Conservation (phyloP, 768 basidiomycete species). For the Auricularia cornea region DNA sequence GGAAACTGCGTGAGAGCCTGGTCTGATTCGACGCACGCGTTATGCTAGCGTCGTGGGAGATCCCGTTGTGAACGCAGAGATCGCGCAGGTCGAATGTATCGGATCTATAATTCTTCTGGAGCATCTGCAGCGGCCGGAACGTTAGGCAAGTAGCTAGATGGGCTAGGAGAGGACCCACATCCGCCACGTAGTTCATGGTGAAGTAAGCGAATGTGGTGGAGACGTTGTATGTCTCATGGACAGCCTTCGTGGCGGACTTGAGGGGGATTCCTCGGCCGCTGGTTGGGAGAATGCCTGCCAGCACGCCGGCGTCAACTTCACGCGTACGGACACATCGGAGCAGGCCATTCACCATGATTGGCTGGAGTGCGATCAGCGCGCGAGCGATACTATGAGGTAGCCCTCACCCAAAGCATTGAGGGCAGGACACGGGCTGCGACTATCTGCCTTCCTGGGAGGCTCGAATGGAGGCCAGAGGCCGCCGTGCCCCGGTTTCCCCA, state of each 20-base stretch:
- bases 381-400: neutral
- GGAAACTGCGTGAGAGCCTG: neutral
- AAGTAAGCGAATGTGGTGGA: neutral
- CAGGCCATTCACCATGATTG: neutral
- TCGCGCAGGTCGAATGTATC: slow-evolving; percentile 28
- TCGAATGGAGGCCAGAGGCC: neutral
- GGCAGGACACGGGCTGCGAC: neutral
- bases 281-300: neutral
- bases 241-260: neutral
- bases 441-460: neutral
- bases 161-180: neutral
- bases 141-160: neutral
- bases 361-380: neutral
- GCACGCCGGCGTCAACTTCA: neutral
- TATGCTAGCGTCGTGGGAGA: neutral
- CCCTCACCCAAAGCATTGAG: neutral
- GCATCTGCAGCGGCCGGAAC: no score
- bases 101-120: slow-evolving; percentile 32
- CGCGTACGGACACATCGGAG: no score
- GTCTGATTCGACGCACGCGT: neutral
- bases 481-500: neutral
- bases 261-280: neutral
- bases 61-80: neutral
- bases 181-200: neutral
- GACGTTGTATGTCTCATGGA: neutral